Conservation (phyloP, 768 basidiomycete species). For the Psilocybe cyanescens region DNA sequence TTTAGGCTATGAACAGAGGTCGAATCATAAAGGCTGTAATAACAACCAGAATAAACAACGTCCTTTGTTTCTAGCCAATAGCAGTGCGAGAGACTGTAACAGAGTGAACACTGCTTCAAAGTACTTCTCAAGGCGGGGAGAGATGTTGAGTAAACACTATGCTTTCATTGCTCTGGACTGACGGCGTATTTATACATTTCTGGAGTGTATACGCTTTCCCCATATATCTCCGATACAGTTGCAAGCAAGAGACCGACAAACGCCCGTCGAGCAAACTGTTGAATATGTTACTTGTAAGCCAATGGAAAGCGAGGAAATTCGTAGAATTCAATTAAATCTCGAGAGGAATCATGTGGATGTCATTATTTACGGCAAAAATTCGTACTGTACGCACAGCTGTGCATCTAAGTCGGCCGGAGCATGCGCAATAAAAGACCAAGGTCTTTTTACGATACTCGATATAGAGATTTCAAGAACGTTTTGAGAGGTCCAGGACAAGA, state of each 20-base stretch:
- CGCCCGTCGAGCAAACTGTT: neutral
- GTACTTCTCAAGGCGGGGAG: neutral
- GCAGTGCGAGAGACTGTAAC: slow-evolving; percentile 18
- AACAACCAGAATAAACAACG: slow-evolving; percentile 21
- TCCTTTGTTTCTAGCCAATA: slow-evolving; percentile 15
- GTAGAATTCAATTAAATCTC: slow-evolving; percentile 29
- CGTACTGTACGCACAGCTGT: slow-evolving; percentile 6
- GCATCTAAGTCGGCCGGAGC: slow-evolving; percentile 27
- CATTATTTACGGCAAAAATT: slow-evolving; percentile 10
- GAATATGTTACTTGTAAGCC: neutral
- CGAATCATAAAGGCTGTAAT: slow-evolving; percentile 32
- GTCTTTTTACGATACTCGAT: neutral
- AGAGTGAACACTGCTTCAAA: neutral
- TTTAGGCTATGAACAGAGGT: slow-evolving; percentile 65
- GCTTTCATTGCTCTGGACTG: neutral
- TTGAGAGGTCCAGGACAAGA: neutral
- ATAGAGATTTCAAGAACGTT: slow-evolving; percentile 3
- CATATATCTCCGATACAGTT: neutral
- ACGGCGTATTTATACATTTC: slow-evolving; percentile 23
- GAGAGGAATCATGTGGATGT: slow-evolving; percentile 12
- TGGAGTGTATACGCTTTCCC: neutral
- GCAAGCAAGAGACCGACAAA: slow-evolving; percentile 8
- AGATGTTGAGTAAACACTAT: neutral
- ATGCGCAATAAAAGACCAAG: slow-evolving; percentile 10
- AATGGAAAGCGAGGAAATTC: slow-evolving; percentile 22